These are phyloP conservation scores for Boletus holoroseus DNA, from an alignment of 1,284 basidiomycete species.

Conservation along the genomic window DNA sequence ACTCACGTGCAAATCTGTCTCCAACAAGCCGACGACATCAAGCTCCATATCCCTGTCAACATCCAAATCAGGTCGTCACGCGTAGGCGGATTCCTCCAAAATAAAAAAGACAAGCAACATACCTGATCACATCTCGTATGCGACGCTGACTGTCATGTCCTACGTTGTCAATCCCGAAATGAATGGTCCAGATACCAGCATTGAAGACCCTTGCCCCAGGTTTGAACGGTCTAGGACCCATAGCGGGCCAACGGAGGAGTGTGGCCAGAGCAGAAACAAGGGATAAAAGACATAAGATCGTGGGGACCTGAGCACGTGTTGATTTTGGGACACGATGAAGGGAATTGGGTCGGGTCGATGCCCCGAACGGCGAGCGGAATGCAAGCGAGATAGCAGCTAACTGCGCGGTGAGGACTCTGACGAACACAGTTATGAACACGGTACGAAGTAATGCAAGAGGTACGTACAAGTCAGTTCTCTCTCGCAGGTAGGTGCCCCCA, in stretches of 20 bases:
- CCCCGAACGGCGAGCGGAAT: conserved; percentile 39
- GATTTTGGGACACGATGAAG: conserved; percentile 12
- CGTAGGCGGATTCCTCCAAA: background rate
- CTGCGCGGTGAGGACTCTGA: conserved; percentile 50
- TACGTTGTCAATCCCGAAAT: conserved; percentile 82
- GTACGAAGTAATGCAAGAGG: background rate
- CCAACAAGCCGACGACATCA: conserved; percentile 78
- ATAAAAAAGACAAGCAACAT: conserved; percentile 23
- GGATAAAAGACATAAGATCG: conserved; percentile 41
- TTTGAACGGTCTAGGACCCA: conserved; percentile 55
- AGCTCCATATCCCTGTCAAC: conserved; percentile 66
- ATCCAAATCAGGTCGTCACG: conserved; percentile 1
- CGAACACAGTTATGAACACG: background rate
- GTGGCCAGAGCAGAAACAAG: conserved; percentile 50
- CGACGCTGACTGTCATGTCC: conserved; percentile 80
- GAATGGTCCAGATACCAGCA: conserved; percentile 92
- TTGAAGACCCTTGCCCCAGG: conserved; percentile 67
- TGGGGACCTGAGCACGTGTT: conserved; percentile 26
- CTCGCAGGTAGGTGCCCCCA: conserved; percentile 72
- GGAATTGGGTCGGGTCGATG: background rate
- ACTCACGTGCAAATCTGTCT: conserved; percentile 81
- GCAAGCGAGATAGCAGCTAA: conserved; percentile 45
- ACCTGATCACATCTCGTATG: conserved; percentile 70
- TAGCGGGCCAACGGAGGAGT: conserved; percentile 47
- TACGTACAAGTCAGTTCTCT: conserved; percentile 70